phyloP scores from a whole-genome alignment of 176 grass and related monocot genomes.

The Zoysia pacifica region DNA sequence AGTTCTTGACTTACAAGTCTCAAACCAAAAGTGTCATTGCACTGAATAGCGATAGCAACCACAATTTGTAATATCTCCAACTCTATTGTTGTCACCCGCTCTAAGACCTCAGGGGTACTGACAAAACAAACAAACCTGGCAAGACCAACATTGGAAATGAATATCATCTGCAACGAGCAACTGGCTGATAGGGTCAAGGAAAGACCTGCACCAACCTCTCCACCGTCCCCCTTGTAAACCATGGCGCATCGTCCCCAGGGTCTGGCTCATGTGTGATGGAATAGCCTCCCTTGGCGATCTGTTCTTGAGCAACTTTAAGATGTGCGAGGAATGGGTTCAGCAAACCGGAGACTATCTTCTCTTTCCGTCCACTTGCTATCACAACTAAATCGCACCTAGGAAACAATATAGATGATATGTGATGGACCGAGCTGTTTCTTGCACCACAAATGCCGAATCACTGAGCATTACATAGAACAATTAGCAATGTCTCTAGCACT shows the following conservation, averaged over 20 bases:
- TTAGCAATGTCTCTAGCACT: background rate
- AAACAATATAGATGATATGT: conserved; percentile 2
- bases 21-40: conserved; percentile 51
- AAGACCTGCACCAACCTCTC: conserved; percentile 59
- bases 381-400: conserved; percentile 91
- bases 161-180: background rate
- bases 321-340: conserved; percentile 84
- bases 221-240: conserved; percentile 90
- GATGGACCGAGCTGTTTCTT: background rate
- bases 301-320: conserved; percentile 84
- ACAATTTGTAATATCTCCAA: conserved; percentile 91
- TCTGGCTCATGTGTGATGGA: conserved; percentile 74
- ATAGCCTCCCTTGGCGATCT: conserved; percentile 91
- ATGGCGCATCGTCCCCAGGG: conserved; percentile 43
- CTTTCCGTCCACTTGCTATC: conserved; percentile 64
- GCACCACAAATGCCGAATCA: background rate
- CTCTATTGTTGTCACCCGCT: conserved; percentile 85
- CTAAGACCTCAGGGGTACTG: conserved; percentile 91
- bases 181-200: background rate
- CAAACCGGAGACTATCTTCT: conserved; percentile 90
- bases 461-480: background rate
- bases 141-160: conserved; percentile 27
- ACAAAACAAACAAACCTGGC: conserved; percentile 98
- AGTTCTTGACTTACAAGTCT: conserved; percentile 50
- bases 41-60: conserved; percentile 72